phyloP scores from a whole-genome alignment of 305 asterid genomes.

The Solanum aculeatissimum region DNA sequence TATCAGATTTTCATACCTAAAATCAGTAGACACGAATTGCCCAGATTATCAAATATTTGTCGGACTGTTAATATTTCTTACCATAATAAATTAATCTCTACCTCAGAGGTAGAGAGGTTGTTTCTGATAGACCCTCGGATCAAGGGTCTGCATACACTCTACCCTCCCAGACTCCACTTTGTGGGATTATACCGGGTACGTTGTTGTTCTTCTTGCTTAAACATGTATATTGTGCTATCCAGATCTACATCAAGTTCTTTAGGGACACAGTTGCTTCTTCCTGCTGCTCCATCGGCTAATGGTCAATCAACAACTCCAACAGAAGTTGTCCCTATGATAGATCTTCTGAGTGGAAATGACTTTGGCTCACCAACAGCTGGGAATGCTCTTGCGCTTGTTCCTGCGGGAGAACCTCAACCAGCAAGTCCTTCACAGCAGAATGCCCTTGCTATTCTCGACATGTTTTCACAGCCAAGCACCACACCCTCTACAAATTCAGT shows the following conservation, averaged over 20 bases:
- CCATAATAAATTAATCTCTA: background rate
- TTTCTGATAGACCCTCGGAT: background rate
- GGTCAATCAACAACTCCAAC: constrained; percentile 42
- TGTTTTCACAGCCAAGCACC: constrained; percentile 48
- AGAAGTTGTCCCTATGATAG: constrained; percentile 47
- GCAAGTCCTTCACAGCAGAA: constrained; percentile 67
- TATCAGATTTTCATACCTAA: background rate
- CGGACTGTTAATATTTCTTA: background rate
- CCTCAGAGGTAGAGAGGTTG: background rate
- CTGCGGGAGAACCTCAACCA: constrained; percentile 58
- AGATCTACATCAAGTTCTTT: constrained; percentile 54
- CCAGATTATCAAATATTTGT: background rate
- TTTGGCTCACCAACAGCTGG: constrained; percentile 39
- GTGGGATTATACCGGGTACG: background rate
- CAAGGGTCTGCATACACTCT: background rate
- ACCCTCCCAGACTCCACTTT: background rate
- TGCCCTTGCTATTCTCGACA: constrained; percentile 81
- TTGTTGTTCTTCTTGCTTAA: background rate
- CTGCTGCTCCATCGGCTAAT: constrained; percentile 48
- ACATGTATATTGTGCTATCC: constrained; percentile 8
- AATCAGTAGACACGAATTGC: background rate
- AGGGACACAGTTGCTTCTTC: constrained; percentile 42
- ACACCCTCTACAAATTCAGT: constrained; percentile 24
- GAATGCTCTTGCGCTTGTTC: constrained; percentile 72
- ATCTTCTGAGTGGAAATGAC: constrained; percentile 97